These are phyloP conservation scores for Botrytis tulipae DNA, from an alignment of 2,329 filamentous ascomycete genomes.

Conservation along the genomic window DNA sequence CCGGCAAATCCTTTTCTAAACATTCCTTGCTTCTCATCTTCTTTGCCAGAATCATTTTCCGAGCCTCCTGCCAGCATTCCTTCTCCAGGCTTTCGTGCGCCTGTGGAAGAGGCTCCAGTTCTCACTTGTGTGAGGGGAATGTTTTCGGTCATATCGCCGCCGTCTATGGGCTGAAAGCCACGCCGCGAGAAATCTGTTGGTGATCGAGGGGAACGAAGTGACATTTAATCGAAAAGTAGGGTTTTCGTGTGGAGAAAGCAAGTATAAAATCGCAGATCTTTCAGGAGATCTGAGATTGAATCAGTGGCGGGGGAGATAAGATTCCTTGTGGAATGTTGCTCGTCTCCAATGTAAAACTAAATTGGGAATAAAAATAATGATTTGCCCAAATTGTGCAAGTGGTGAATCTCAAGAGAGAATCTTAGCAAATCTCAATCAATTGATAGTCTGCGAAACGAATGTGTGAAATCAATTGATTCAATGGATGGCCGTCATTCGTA, in stretches of 20 bases:
- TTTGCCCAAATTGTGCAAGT: neutral
- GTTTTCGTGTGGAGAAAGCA: neutral
- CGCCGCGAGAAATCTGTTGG: constrained; percentile 31
- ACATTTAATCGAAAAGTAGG: constrained; percentile 27
- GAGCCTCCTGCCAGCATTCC: constrained; percentile 29
- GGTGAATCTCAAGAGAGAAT: constrained; percentile 2
- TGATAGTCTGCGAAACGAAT: constrained; percentile 11
- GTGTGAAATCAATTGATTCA: constrained; percentile 5
- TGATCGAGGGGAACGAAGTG: constrained; percentile 32
- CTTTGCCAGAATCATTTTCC: constrained; percentile 17
- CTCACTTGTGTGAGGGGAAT: constrained; percentile 57
- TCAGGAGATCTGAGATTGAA: neutral
- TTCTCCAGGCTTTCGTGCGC: constrained; percentile 50
- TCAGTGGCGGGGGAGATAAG: neutral
- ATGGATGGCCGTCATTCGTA: neutral
- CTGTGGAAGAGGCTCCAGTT: constrained; percentile 55
- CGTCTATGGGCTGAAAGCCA: constrained; percentile 35
- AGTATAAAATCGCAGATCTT: neutral
- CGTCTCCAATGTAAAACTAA: neutral
- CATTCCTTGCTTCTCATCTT: constrained; percentile 35
- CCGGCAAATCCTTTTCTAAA: constrained; percentile 38
- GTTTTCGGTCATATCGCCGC: constrained; percentile 37
- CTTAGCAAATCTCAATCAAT: neutral
- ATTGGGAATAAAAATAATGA: neutral
- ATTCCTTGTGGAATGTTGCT: constrained; percentile 5